Evolutionary conservation across 2,329 filamentous ascomycete species (phyloP).

Genomic region (Polychaeton citri): DNA sequence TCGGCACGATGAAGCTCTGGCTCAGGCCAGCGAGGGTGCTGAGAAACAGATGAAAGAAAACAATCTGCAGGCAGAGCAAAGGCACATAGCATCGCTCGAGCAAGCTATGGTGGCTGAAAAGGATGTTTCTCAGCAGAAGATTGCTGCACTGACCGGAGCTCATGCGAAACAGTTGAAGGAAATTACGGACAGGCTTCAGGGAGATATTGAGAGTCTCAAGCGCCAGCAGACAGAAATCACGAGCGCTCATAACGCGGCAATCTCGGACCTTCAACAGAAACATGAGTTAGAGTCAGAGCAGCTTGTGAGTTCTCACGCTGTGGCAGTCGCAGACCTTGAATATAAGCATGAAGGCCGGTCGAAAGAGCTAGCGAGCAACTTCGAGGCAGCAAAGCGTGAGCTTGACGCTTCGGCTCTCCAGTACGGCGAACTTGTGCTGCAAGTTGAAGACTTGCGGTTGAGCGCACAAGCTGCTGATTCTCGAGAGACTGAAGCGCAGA

Average conservation of each 20-base stretch:
- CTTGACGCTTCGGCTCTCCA: slow-evolving; percentile 3
- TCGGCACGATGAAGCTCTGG: slow-evolving; percentile 13
- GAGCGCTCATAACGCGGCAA: background rate
- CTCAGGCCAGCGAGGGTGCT: slow-evolving; percentile 9
- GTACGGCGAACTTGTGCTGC: slow-evolving; percentile 1
- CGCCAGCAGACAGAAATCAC: background rate
- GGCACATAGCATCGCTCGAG: slow-evolving; percentile 3
- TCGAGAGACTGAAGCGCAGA: background rate
- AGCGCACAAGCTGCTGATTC: background rate
- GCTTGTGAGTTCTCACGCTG: background rate
- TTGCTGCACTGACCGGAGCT: background rate
- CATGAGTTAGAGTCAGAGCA: background rate
- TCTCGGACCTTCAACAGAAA: background rate
- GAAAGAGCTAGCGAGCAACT: background rate
- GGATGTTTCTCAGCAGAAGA: background rate
- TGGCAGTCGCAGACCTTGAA: background rate
- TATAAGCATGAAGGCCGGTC: background rate
- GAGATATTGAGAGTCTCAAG: background rate
- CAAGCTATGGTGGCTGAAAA: background rate
- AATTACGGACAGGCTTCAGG: background rate
- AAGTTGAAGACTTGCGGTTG: background rate
- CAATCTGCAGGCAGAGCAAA: slow-evolving; percentile 9
- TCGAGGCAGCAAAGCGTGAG: background rate
- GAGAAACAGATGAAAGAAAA: slow-evolving; percentile 9
- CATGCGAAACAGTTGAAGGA: background rate